These are phyloP conservation scores for Protea cynaroides DNA, from an alignment of 164 flowering plant genomes.

Conservation along the genomic window DNA sequence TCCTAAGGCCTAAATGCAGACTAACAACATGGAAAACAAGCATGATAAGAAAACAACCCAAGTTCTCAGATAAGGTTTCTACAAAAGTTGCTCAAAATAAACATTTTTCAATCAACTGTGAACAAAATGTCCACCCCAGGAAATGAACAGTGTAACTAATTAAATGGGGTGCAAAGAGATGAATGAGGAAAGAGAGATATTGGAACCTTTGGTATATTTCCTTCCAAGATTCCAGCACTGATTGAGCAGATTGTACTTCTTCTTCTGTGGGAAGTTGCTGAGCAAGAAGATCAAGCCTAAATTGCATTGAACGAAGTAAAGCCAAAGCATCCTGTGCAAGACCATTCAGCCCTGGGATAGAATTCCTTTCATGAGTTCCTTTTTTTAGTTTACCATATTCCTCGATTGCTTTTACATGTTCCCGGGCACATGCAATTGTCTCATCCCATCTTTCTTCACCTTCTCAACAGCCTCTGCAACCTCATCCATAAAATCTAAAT, in stretches of 20 bases:
- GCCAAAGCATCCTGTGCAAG: conserved; percentile 79
- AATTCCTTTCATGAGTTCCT: conserved; percentile 32
- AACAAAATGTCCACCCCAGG: too few relatives aligned
- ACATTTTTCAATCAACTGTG: neutral
- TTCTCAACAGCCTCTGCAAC: conserved; percentile 68
- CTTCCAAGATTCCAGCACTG: conserved; percentile 58
- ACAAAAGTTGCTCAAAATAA: neutral
- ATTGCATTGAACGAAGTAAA: conserved; percentile 50
- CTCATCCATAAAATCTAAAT: conserved; percentile 48
- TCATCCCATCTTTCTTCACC: conserved; percentile 69
- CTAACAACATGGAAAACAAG: conserved; percentile 27
- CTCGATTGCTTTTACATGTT: conserved; percentile 51
- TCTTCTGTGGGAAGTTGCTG: conserved; percentile 60
- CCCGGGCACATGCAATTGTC: conserved; percentile 31
- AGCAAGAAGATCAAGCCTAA: conserved; percentile 79
- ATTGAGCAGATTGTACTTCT: conserved; percentile 51
- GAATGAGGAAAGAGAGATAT: conserved; percentile 1
- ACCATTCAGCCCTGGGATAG: conserved; percentile 75
- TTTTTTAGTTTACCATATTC: conserved; percentile 45
- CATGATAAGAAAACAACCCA: neutral
- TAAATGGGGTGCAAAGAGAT: neutral
- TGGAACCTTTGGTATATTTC: conserved; percentile 45
- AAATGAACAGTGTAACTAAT: too few relatives aligned
- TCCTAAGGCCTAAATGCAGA: conserved; percentile 61
- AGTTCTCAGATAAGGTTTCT: neutral